These are phyloP conservation scores for Tetrahymena malaccensis DNA, from an alignment of 73 alveolate species.

Conservation along the genomic window DNA sequence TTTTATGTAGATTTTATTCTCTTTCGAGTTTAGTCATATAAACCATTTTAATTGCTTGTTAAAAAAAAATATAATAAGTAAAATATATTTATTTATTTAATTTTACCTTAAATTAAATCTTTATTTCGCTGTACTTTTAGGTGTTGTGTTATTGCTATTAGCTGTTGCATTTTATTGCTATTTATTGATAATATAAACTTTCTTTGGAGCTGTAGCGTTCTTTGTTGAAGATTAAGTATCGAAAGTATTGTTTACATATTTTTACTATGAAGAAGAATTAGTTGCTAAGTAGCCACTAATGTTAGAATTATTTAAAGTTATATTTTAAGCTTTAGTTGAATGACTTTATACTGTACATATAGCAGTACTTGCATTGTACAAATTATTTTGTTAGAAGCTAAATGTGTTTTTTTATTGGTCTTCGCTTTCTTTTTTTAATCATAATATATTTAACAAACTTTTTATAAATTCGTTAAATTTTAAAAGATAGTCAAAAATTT, in stretches of 20 bases:
- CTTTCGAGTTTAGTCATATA: background rate
- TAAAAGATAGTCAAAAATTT: background rate
- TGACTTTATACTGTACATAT: background rate
- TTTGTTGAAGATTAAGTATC: background rate
- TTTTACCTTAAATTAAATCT: background rate
- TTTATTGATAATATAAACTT: background rate
- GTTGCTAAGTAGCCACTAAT: background rate
- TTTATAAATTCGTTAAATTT: background rate
- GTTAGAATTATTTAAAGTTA: background rate
- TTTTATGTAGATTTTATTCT: background rate
- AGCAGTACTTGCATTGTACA: background rate
- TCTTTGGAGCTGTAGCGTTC: background rate
- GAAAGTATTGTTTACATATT: background rate
- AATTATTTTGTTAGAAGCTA: background rate
- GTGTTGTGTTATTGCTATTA: background rate
- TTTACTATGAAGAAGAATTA: background rate
- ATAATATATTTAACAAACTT: background rate
- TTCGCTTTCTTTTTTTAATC: background rate
- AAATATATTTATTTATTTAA: background rate
- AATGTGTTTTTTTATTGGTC: background rate
- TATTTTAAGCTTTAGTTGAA: background rate
- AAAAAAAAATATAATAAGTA: background rate
- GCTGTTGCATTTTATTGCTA: background rate
- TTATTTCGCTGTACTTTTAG: background rate
- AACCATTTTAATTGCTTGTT: background rate